phyloP scores from a whole-genome alignment of 495 filamentous ascomycete genomes.

The Ascodesmis nigricans region DNA sequence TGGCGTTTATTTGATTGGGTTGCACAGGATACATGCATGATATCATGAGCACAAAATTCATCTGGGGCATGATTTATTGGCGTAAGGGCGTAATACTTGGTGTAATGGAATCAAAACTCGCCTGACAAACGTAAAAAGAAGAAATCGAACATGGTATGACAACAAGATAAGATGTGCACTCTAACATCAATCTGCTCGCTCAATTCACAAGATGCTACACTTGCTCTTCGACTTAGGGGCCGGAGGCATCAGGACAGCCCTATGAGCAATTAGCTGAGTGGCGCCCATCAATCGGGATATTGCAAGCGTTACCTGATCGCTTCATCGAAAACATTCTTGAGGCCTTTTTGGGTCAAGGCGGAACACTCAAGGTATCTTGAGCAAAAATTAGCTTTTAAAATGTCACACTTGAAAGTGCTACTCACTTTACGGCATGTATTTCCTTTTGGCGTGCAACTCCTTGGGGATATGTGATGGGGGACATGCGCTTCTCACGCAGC shows the following conservation, averaged over 20 bases:
- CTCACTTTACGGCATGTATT: conserved; percentile 40
- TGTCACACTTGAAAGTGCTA: background rate
- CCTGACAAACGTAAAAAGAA: conserved; percentile 1
- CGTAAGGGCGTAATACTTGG: too few relatives aligned
- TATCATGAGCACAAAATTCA: too few relatives aligned
- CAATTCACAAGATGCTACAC: conserved; percentile 2
- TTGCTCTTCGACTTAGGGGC: conserved; percentile 9
- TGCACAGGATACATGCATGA: too few relatives aligned
- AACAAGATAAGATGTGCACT: background rate
- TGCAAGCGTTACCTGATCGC: conserved; percentile 54
- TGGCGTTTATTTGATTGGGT: too few relatives aligned
- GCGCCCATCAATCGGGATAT: background rate
- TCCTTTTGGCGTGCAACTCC: conserved; percentile 70
- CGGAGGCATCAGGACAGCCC: conserved; percentile 21
- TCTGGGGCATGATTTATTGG: too few relatives aligned
- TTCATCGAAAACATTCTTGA: conserved; percentile 96
- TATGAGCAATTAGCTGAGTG: conserved; percentile 4
- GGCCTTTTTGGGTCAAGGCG: conserved; percentile 81
- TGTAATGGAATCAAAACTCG: too few relatives aligned
- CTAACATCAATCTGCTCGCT: background rate
- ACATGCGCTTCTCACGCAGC: conserved; percentile 69
- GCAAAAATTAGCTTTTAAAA: background rate
- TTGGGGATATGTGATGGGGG: conserved; percentile 75
- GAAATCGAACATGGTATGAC: background rate
- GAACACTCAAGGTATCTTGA: conserved; percentile 95